A percentile compares a stretch with the other conserved stretches of the same genome.
phyloP scores from a whole-genome alignment of 148 eudicot species.

The Vaccinium macrocarpon region DNA sequence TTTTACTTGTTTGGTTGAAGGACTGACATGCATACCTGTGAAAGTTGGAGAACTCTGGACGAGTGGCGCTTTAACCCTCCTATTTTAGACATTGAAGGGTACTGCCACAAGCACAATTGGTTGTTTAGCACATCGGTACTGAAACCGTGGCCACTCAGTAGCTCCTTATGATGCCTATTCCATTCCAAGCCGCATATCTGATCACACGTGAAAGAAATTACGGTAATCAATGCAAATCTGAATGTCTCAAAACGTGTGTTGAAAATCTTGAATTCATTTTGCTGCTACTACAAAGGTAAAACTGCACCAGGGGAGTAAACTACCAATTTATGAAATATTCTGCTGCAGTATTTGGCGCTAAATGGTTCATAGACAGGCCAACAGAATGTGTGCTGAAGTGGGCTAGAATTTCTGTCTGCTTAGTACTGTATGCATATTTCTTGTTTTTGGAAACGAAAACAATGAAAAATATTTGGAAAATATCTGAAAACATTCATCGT shows the following conservation, averaged over 20 bases:
- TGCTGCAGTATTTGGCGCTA: not conserved
- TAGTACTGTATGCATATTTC: not conserved
- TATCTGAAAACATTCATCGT: not conserved
- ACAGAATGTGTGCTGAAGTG: not conserved
- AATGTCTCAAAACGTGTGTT: not conserved
- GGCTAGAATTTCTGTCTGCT: not conserved
- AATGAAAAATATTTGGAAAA: not conserved
- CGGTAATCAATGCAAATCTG: not conserved
- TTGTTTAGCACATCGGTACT: not conserved
- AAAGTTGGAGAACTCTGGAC: constrained; percentile 36
- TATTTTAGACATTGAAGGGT: constrained; percentile 39
- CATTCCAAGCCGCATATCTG: constrained; percentile 43
- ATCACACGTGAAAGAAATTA: not conserved
- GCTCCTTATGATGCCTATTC: constrained; percentile 41
- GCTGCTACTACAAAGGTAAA: not conserved
- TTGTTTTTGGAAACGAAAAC: not conserved
- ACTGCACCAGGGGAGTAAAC: not conserved
- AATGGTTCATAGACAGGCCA: not conserved
- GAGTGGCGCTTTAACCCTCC: constrained; percentile 17
- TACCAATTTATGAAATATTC: not conserved
- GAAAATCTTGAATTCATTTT: not conserved
- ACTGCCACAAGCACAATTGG: constrained; percentile 41
- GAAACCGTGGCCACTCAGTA: constrained; percentile 40
- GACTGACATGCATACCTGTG: constrained; percentile 31
- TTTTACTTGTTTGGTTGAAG: not conserved